phyloP scores from a whole-genome alignment of 768 basidiomycete genomes.

The Lepiota brunneoincarnata region DNA sequence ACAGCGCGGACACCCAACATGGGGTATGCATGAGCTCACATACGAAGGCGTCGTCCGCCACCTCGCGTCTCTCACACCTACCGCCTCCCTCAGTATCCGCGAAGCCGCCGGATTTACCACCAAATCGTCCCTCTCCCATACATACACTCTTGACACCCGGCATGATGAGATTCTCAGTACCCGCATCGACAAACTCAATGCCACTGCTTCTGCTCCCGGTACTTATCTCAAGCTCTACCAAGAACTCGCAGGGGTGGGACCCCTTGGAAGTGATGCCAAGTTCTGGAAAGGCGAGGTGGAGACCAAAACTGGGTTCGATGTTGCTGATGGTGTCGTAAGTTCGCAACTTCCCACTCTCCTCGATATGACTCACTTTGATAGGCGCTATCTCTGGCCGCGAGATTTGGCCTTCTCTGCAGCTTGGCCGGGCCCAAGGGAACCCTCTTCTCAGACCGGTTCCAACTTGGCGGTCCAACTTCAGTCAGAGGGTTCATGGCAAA shows the following conservation, averaged over 20 bases:
- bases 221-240: slow-evolving; percentile 59
- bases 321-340: slow-evolving; percentile 61
- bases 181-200: slow-evolving; percentile 12
- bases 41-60: slow-evolving; percentile 84
- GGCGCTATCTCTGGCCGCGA: slow-evolving; percentile 73
- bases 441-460: slow-evolving; percentile 83
- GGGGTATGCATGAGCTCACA: slow-evolving; percentile 70
- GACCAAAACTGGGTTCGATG: slow-evolving; percentile 54
- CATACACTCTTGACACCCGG: slow-evolving; percentile 71
- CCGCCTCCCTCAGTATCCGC: slow-evolving; percentile 86
- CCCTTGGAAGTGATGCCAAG: slow-evolving; percentile 70
- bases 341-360: neutral
- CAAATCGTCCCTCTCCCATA: slow-evolving; percentile 85
- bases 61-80: slow-evolving; percentile 64
- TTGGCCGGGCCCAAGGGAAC: slow-evolving; percentile 40
- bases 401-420: slow-evolving; percentile 69
- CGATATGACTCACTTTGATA: slow-evolving; percentile 24
- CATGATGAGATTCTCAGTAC: slow-evolving; percentile 67
- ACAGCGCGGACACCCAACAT: slow-evolving; percentile 33
- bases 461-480: slow-evolving; percentile 88
- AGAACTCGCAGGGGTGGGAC: slow-evolving; percentile 60
- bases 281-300: slow-evolving; percentile 76
- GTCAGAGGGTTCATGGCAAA: slow-evolving; percentile 77
- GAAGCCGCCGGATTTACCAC: slow-evolving; percentile 75
- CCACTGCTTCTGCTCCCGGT: slow-evolving; percentile 31